Conservation (phyloP, 2,329 filamentous ascomycete genomes). For the Elsinoe fawcettii region DNA sequence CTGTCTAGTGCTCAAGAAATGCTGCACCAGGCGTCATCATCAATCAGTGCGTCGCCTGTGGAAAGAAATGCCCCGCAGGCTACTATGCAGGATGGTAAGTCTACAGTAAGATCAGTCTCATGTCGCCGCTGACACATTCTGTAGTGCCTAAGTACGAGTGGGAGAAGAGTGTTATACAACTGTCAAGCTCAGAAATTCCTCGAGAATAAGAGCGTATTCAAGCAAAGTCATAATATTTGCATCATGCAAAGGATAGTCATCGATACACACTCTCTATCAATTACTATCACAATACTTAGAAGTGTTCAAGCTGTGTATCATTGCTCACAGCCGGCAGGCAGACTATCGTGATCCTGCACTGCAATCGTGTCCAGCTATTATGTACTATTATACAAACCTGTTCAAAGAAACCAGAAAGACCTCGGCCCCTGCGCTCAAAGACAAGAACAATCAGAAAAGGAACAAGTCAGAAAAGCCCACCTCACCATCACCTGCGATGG, state of each 20-base stretch:
- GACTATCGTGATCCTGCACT: too few species aligned
- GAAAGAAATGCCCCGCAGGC: neutral
- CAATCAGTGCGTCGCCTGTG: neutral
- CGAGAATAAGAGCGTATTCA: too few species aligned
- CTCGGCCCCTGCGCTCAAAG: neutral
- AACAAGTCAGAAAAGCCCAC: neutral
- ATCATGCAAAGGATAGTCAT: too few species aligned
- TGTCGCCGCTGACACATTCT: neutral
- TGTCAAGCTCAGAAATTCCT: too few species aligned
- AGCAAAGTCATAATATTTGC: too few species aligned
- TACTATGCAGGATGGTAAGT: neutral
- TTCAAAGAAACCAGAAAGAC: neutral
- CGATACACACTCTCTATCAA: too few species aligned
- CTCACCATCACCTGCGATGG: neutral
- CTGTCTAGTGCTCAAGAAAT: neutral
- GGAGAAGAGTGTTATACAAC: too few species aligned
- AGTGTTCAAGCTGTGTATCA: too few species aligned
- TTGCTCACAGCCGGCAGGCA: too few species aligned
- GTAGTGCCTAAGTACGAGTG: neutral
- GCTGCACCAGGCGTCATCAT: neutral
- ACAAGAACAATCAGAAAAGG: neutral
- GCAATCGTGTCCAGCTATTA: too few species aligned
- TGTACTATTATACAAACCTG: too few species aligned
- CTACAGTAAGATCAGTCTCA: neutral
- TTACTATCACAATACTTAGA: too few species aligned